Percentiles rank a stretch among this genome's conserved stretches.
Conservation (phyloP, 306 rosid genomes). For the Cucumis sativus region DNA sequence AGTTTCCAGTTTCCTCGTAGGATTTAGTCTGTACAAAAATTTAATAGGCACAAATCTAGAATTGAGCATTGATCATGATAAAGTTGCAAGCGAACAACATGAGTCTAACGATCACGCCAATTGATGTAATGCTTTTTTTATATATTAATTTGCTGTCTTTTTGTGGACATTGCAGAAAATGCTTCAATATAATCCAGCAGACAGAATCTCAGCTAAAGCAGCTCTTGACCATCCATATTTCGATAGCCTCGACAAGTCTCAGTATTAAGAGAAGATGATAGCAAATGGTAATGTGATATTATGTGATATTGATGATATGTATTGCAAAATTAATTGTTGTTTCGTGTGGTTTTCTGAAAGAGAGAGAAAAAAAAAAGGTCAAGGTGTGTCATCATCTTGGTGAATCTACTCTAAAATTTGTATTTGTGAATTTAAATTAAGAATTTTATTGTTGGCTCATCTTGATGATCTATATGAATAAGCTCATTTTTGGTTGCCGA, state of each 20-base stretch:
- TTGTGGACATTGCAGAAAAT: slow-evolving; percentile 47
- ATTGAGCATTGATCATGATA: neutral
- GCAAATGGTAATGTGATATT: neutral
- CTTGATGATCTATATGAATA: neutral
- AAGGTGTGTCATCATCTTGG: slow-evolving; percentile 5
- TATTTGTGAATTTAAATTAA: neutral
- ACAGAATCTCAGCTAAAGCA: slow-evolving; percentile 93
- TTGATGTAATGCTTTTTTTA: neutral
- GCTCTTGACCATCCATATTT: slow-evolving; percentile 94
- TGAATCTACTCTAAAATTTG: neutral
- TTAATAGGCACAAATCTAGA: neutral
- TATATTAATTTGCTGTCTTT: neutral
- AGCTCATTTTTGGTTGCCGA: neutral
- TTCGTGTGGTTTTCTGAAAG: neutral
- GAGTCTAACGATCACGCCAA: neutral
- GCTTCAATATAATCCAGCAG: slow-evolving; percentile 75
- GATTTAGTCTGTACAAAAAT: neutral
- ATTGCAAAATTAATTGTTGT: neutral
- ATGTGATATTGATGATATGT: neutral
- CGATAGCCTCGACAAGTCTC: slow-evolving; percentile 85
- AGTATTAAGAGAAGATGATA: slow-evolving; percentile 15
- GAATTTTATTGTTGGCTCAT: neutral
- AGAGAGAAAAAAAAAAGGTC: neutral
- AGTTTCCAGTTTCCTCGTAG: neutral
- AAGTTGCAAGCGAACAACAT: neutral